Evolutionary conservation across 2,329 filamentous ascomycete genomes (phyloP).

Genomic region (Curvularia hawaiiensis): DNA sequence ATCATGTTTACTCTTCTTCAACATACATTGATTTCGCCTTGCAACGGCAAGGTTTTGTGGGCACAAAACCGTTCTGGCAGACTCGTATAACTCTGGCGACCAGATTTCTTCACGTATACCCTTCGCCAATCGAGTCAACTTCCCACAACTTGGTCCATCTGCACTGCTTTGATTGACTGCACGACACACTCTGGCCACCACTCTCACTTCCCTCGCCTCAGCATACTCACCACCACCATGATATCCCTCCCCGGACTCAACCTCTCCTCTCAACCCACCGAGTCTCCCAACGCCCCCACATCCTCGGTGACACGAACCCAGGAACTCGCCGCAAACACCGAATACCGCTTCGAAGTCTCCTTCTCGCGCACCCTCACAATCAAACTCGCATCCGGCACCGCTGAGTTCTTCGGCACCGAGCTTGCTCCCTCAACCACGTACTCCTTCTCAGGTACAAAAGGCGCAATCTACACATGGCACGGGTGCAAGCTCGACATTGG

Average conservation of each 20-base stretch:
- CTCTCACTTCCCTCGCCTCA: neutral
- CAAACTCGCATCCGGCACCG: slow-evolving; percentile 77
- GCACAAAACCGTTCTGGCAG: neutral
- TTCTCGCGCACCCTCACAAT: slow-evolving; percentile 45
- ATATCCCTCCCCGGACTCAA: slow-evolving; percentile 55
- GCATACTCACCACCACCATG: slow-evolving; percentile 23
- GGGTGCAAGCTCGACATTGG: slow-evolving; percentile 85
- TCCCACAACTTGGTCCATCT: neutral
- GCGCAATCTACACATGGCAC: slow-evolving; percentile 89
- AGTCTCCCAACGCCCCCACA: slow-evolving; percentile 29
- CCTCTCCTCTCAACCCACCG: slow-evolving; percentile 42
- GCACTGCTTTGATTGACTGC: neutral
- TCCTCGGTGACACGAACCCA: slow-evolving; percentile 44
- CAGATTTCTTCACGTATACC: neutral
- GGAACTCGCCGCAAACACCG: slow-evolving; percentile 52
- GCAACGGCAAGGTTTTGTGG: neutral
- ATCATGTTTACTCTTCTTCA: neutral
- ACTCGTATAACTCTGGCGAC: neutral
- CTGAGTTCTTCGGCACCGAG: slow-evolving; percentile 94
- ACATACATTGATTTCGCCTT: neutral
- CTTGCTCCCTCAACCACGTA: slow-evolving; percentile 82
- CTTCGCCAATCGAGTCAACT: neutral
- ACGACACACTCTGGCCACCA: neutral
- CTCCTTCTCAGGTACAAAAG: slow-evolving; percentile 79
- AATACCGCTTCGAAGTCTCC: slow-evolving; percentile 52